Evolutionary conservation across 2,329 filamentous ascomycete genomes (phyloP).

Genomic region (Orbilia javanica): DNA sequence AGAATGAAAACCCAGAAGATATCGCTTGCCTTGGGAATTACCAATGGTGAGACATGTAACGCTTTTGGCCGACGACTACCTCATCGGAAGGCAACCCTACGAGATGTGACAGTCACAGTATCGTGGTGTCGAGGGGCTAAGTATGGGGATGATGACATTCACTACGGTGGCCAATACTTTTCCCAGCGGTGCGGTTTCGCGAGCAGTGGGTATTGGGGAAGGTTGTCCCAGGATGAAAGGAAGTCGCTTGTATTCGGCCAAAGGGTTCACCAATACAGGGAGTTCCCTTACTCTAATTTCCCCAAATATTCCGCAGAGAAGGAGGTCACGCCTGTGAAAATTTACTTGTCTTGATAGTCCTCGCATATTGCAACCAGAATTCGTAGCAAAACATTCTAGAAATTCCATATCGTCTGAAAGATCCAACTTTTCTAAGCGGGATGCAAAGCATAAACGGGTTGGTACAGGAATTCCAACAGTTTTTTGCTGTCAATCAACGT

Average conservation of each 20-base stretch:
- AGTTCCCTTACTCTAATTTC: conserved; percentile 52
- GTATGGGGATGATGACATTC: conserved; percentile 34
- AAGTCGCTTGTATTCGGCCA: conserved; percentile 50
- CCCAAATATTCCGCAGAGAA: conserved; percentile 52
- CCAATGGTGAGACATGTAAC: conserved; percentile 36
- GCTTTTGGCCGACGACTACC: conserved; percentile 26
- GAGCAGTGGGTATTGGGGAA: conserved; percentile 44
- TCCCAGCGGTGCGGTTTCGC: conserved; percentile 34
- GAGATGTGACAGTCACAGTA: conserved; percentile 32
- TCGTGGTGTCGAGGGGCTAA: conserved; percentile 16
- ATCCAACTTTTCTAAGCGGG: conserved; percentile 33
- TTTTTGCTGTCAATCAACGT: conserved; percentile 40
- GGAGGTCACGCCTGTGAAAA: conserved; percentile 33
- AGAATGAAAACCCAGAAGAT: conserved; percentile 3
- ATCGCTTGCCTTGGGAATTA: conserved; percentile 46
- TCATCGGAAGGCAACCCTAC: conserved; percentile 36
- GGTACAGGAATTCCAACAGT: conserved; percentile 17
- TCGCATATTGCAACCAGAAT: conserved; percentile 39
- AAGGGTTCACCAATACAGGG: conserved; percentile 51
- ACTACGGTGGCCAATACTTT: conserved; percentile 6
- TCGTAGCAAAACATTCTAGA: conserved; percentile 19
- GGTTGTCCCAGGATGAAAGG: conserved; percentile 53
- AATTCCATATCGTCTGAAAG: conserved; percentile 32
- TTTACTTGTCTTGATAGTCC: conserved; percentile 3
- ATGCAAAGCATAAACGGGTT: conserved; percentile 32